Percentiles rank a stretch among this genome's conserved stretches.
phyloP scores from a whole-genome alignment of 768 basidiomycete genomes.

The Tubosaeta sp. region DNA sequence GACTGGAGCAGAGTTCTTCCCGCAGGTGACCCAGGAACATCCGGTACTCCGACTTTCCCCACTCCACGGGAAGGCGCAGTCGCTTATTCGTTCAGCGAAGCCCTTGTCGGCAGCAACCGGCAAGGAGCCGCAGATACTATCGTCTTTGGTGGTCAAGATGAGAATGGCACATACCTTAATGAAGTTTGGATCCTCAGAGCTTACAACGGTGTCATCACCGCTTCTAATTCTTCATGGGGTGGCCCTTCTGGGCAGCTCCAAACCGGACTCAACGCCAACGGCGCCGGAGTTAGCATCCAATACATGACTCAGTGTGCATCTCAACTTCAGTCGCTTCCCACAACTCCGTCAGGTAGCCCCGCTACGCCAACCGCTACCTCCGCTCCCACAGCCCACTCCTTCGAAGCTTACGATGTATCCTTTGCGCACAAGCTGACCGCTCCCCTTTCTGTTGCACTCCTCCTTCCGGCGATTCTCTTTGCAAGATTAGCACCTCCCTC shows the following conservation, averaged over 20 bases:
- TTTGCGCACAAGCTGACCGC: conserved; percentile 44
- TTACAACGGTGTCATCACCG: conserved; percentile 58
- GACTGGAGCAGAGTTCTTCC: conserved; percentile 73
- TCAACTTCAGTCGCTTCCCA: conserved; percentile 23
- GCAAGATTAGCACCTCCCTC: conserved; percentile 41
- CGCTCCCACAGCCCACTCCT: conserved; percentile 11
- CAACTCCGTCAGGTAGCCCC: conserved; percentile 19
- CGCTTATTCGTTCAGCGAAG: conserved; percentile 48
- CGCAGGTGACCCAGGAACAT: conserved; percentile 60
- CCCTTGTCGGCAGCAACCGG: conserved; percentile 55
- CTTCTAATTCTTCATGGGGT: conserved; percentile 58
- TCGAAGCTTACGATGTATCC: conserved; percentile 39
- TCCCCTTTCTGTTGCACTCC: conserved; percentile 45
- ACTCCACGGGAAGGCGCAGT: conserved; percentile 68
- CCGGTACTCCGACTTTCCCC: conserved; percentile 49
- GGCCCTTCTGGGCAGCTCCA: conserved; percentile 61
- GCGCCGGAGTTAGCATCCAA: conserved; percentile 58
- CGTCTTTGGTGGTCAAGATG: conserved; percentile 75
- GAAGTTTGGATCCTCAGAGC: conserved; percentile 79
- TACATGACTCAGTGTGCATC: conserved; percentile 62
- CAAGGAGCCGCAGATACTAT: conserved; percentile 59
- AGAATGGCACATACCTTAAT: conserved; percentile 58
- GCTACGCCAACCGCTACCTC: conserved; percentile 17
- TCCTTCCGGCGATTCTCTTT: conserved; percentile 40
- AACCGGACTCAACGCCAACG: conserved; percentile 60